Evolutionary conservation across 2,329 filamentous ascomycete species (phyloP), one percentile per base, ranked within the genome.

Genomic region (Fusarium sp.): DNA sequence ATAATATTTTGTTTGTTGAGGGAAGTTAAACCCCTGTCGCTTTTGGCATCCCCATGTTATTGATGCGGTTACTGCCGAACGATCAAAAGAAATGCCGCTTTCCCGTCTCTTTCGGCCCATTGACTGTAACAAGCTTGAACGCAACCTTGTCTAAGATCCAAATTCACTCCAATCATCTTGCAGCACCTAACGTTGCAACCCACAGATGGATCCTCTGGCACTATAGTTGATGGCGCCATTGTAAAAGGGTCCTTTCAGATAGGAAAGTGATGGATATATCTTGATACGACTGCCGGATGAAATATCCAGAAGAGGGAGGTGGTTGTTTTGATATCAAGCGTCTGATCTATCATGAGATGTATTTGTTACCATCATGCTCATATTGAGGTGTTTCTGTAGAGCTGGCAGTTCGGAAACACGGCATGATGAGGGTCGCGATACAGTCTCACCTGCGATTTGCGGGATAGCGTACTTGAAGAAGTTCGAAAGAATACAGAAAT

Each of bases 221-320:
- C 20, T 37, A 48, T 62, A 43, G 35, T 46, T 40, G 27, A 63
- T 65, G 40, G 59, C 22, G 43, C 53, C 35, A 41, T 53, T 45
- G 7, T 46, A 57, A 63, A 63, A 63, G 40, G 39, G 32, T 20
- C 62, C 33, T 40, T 65, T 47, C n/a, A 65, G 39, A 64, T 48
- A 54, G 59, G 62, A 56, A 65, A 65, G 60, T 65, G 39, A 47
- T 46, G 58, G 27, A 52, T 46, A 44, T 30, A 25, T 15, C 37
- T 40, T 53, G 43, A 49, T 30, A 44, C 57, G 14, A 44, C 20
- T 52, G 56, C 25, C 33, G 27, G 23, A 20, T 30, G 47, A 49
- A 39, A 63, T 43, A n/a, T 39, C 62, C 62, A 25, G 53, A 56
- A 33, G 17, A 56, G 53, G 53, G 32, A 56, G 53, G 53, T 43